These are phyloP conservation scores for Leucocoprinus leucothites DNA, from an alignment of 768 basidiomycete species.

Conservation along the genomic window DNA sequence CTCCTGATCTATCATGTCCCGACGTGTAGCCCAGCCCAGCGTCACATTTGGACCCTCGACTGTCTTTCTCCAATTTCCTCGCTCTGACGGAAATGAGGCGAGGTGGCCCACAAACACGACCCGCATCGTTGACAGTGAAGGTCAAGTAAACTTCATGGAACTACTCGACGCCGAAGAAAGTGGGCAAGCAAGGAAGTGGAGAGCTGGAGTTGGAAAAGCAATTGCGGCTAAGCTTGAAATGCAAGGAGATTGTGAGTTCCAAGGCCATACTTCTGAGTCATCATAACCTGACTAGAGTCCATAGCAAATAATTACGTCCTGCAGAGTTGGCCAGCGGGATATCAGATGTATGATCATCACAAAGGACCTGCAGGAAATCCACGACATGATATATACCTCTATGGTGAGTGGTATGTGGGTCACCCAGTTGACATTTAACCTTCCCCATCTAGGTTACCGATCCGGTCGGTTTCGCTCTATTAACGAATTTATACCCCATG, in stretches of 20 bases:
- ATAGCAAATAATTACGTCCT: conserved; percentile 60
- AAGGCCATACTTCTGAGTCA: neutral
- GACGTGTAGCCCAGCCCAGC: conserved; percentile 24
- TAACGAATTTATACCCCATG: conserved; percentile 86
- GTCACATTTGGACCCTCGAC: conserved; percentile 47
- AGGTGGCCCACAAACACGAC: conserved; percentile 60
- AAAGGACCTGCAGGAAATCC: conserved; percentile 55
- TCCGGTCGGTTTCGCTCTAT: conserved; percentile 67
- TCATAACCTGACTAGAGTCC: neutral
- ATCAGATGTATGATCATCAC: conserved; percentile 72
- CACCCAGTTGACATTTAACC: conserved; percentile 3
- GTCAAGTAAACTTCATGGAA: conserved; percentile 72
- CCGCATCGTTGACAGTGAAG: conserved; percentile 50
- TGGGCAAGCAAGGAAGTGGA: conserved; percentile 56
- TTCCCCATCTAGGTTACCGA: conserved; percentile 34
- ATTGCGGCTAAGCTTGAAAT: conserved; percentile 40
- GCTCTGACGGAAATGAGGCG: conserved; percentile 54
- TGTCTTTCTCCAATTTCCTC: conserved; percentile 53
- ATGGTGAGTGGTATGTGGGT: conserved; percentile 44
- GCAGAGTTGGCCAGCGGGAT: conserved; percentile 61
- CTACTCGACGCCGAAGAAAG: conserved; percentile 46
- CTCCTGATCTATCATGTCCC: conserved; percentile 20
- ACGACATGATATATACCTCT: conserved; percentile 77
- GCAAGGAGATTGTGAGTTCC: conserved; percentile 41
- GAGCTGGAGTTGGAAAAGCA: conserved; percentile 38